Base-by-base conservation (phyloP, 768 basidiomycete genomes). In the Russula brevipes region DNA sequence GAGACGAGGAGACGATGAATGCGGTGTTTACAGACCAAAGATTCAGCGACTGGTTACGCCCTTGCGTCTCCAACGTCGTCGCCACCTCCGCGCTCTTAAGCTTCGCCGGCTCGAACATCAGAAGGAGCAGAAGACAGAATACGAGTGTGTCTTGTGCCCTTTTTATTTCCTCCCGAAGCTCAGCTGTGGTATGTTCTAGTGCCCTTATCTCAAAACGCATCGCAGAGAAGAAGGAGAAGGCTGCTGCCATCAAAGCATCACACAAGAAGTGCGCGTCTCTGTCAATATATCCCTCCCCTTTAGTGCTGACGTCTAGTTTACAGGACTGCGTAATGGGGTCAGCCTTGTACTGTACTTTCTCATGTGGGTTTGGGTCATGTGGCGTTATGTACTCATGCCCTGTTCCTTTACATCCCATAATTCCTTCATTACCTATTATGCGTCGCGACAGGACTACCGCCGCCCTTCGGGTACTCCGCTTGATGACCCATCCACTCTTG, bases 1-100 rank as follows among this genome's bases (percentile, higher is more conserved):
- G 42, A 36, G 36, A 35, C 45, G 16, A 31, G 14, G 17, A 36
- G 53, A 39, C 30, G 41, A 36, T 44, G 45, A 42, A n/a, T 35
- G 9, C 35, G 56, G 62, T 24, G 10, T 56, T 45, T 46, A 12
- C 52, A 93, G 92, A 70, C 94, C 95, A 72, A 96, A 96, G 82
- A 97, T 98, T 76, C 94, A 97, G 79, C 86, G 95, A 73, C 85
- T 98, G 64, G 94, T 98, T 70, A 98, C 94, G 52, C 95, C 95
- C 70, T 73, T 91, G 72, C 91, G 94, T 72, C 89, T 98, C 73
- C 96, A 99, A 79, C 91, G 94, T 77, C 89, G 93, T 77, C 91
- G 96, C 70, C 94, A 91, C 81, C 85, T 96, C 73, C 85, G 79
- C 69, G 84, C 93, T 51, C 84, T 98, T 80, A 89, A 93, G 79